Percentiles rank a stretch among this genome's conserved stretches.
These are phyloP conservation scores for Fusarium pilosicola DNA, from an alignment of 2,329 filamentous ascomycete genomes.

Conservation along the genomic window DNA sequence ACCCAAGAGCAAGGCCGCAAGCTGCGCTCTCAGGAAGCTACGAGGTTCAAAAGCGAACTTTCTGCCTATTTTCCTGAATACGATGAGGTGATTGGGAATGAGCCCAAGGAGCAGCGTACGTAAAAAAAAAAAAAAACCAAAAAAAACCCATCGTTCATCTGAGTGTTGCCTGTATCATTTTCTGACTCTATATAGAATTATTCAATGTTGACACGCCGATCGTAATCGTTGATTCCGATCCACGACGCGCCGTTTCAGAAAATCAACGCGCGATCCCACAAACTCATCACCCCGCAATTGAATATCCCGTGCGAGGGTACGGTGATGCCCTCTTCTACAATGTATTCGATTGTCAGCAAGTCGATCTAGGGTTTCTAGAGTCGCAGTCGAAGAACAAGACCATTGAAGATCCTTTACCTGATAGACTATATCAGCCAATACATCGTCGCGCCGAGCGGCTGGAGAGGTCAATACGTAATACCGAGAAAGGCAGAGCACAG, in stretches of 20 bases:
- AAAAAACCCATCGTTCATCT: slow-evolving; percentile 21
- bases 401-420: slow-evolving; percentile 65
- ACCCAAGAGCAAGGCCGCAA: slow-evolving; percentile 74
- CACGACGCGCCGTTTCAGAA: slow-evolving; percentile 44
- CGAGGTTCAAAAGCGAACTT: slow-evolving; percentile 89
- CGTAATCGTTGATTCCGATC: slow-evolving; percentile 69
- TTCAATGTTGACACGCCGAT: slow-evolving; percentile 79
- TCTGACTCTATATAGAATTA: slow-evolving; percentile 65
- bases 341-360: slow-evolving; percentile 64
- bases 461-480: slow-evolving; percentile 71
- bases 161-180: not conserved
- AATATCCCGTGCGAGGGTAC: slow-evolving; percentile 61
- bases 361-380: slow-evolving; percentile 66
- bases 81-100: slow-evolving; percentile 91
- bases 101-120: slow-evolving; percentile 80
- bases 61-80: slow-evolving; percentile 93
- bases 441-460: slow-evolving; percentile 69
- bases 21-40: slow-evolving; percentile 85
- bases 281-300: slow-evolving; percentile 40
- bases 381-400: slow-evolving; percentile 56
- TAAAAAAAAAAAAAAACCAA: slow-evolving; percentile 39
- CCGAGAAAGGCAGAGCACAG: slow-evolving; percentile 71
- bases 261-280: slow-evolving; percentile 46
- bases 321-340: slow-evolving; percentile 66
- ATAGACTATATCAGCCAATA: slow-evolving; percentile 62